These are phyloP conservation scores for Trichoderma arundinaceum DNA, from an alignment of 2,329 filamentous ascomycete species.

Conservation along the genomic window DNA sequence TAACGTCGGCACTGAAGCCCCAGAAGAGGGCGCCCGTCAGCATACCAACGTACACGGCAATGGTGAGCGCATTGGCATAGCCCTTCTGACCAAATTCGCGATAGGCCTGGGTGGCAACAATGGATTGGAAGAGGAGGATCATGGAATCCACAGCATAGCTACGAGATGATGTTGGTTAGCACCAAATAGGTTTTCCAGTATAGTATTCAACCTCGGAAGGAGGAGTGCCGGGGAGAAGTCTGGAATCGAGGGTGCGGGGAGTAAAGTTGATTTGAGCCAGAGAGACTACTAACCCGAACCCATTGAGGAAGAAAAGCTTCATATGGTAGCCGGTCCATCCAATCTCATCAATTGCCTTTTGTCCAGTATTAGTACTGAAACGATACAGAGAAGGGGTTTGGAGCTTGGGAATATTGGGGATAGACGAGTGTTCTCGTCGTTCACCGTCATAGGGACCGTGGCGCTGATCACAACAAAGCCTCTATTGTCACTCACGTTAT, in stretches of 20 bases:
- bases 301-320: conserved; percentile 66
- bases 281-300: conserved; percentile 54
- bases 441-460: conserved; percentile 16
- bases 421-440: conserved; percentile 7
- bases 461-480: conserved; percentile 15
- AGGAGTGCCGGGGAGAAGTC: not conserved
- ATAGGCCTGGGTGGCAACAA: conserved; percentile 63
- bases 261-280: not conserved
- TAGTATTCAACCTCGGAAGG: not conserved
- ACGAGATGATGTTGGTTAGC: conserved; percentile 10
- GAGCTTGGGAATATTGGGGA: not conserved
- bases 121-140: conserved; percentile 62
- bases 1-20: conserved; percentile 70
- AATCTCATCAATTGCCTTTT: conserved; percentile 61
- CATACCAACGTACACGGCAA: conserved; percentile 65
- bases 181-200: not conserved
- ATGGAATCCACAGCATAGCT: conserved; percentile 57
- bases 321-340: conserved; percentile 65
- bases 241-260: not conserved
- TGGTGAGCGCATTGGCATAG: conserved; percentile 63
- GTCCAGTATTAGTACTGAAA: conserved; percentile 12
- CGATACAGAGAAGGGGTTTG: not conserved
- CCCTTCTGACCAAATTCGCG: conserved; percentile 62
- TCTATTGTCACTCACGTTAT: conserved; percentile 57
- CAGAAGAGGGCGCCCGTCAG: conserved; percentile 67